phyloP scores from a whole-genome alignment of 345 rosid species.

The Abelmoschus esculentus region DNA sequence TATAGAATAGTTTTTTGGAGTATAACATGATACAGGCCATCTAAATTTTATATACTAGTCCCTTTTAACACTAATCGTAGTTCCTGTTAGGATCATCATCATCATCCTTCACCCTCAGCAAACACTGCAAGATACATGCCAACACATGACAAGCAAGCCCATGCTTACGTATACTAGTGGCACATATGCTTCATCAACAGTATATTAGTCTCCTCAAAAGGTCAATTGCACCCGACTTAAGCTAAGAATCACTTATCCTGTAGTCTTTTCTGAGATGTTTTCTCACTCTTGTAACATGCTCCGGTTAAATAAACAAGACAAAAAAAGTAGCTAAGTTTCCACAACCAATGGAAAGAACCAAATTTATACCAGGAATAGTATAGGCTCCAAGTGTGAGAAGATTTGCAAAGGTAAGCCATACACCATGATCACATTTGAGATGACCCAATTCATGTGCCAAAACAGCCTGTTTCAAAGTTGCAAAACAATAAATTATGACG shows the following conservation, averaged over 20 bases:
- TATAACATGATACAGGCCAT: not conserved
- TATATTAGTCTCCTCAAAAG: not conserved
- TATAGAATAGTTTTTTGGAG: not conserved
- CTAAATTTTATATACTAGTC: not conserved
- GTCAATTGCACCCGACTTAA: not conserved
- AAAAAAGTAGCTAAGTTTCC: not conserved
- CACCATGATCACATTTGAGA: slow-evolving; percentile 93
- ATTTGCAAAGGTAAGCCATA: slow-evolving; percentile 95
- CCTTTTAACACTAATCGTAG: not conserved
- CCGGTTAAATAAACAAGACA: not conserved
- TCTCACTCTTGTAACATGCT: not conserved
- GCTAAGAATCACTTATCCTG: not conserved
- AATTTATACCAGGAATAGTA: slow-evolving; percentile 72
- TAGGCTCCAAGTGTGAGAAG: slow-evolving; percentile 92
- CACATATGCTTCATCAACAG: not conserved
- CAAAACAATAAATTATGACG: slow-evolving; percentile 15
- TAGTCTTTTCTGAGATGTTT: not conserved
- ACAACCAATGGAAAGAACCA: slow-evolving; percentile 1
- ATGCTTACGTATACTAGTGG: not conserved
- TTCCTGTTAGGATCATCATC: not conserved
- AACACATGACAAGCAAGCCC: not conserved
- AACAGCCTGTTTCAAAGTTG: slow-evolving; percentile 51
- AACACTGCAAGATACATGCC: not conserved
- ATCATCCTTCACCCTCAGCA: not conserved
- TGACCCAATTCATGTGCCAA: slow-evolving; percentile 97